phyloP scores from a whole-genome alignment of 345 rosid genomes.

The Conringia planisiliqua region DNA sequence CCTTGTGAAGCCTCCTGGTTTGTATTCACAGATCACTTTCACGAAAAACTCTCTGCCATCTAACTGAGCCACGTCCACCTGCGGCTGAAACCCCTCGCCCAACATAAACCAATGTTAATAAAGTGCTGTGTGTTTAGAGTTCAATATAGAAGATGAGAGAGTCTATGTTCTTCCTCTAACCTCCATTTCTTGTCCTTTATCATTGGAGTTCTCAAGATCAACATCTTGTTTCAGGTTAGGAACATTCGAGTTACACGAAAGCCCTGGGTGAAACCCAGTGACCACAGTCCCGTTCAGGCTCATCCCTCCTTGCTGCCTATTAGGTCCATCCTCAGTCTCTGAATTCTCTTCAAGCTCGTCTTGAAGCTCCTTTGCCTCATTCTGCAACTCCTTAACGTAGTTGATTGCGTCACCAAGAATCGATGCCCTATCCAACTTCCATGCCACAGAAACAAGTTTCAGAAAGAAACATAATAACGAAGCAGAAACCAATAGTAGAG shows the following conservation, averaged over 20 bases:
- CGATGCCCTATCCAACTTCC: conserved; percentile 84
- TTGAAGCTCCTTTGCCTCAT: conserved; percentile 71
- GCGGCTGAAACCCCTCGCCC: conserved; percentile 49
- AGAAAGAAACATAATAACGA: neutral
- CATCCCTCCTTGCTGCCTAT: conserved; percentile 35
- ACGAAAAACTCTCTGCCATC: conserved; percentile 85
- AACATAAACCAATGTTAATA: conserved; percentile 10
- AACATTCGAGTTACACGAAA: conserved; percentile 35
- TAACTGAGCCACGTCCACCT: conserved; percentile 87
- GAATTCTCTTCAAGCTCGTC: conserved; percentile 84
- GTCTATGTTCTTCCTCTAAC: conserved; percentile 28
- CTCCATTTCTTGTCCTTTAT: conserved; percentile 95
- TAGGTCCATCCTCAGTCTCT: conserved; percentile 53
- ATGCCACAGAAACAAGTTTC: conserved; percentile 12
- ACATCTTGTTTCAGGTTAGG: conserved; percentile 43
- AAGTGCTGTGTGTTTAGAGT: neutral
- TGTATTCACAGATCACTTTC: conserved; percentile 85
- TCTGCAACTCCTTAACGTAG: conserved; percentile 74
- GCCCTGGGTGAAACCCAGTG: conserved; percentile 39
- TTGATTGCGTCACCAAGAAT: conserved; percentile 91
- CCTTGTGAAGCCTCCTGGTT: conserved; percentile 74
- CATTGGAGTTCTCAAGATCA: conserved; percentile 42
- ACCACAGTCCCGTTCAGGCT: conserved; percentile 39
- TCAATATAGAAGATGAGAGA: neutral
- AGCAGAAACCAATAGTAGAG: neutral